Evolutionary conservation across 495 filamentous ascomycete genomes (phyloP), one percentile per base, ranked within the genome.

Genomic region (Penicillium chermesinum): DNA sequence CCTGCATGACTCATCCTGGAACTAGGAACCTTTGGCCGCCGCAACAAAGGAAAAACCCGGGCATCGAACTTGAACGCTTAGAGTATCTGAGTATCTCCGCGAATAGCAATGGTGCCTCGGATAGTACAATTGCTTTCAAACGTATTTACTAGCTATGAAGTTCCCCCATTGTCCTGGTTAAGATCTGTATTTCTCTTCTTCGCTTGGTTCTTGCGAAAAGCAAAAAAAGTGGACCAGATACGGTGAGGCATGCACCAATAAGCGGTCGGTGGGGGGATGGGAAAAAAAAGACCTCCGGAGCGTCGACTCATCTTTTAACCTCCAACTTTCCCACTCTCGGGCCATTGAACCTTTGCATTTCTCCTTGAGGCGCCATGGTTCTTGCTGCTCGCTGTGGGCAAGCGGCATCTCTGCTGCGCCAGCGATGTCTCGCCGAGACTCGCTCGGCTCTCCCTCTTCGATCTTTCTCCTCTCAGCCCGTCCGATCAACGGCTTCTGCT

Each of bases 321-420:
- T 36, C 25, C 47, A 37, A 40, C 17, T 25, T 49, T 50, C 52
- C 49, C 52, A 52, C 30, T 41, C 47, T 50, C 52, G 42, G 49
- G 54, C 60, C 52, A 63, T 61, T 61, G 58, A 61, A 56, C 54
- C 45, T 35, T 21, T 47, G 21, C 21, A 40, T 27, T 43, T 45
- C 27, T 47, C 32, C 34, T 34, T 51, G 46, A 57, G 54, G 67
- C 68, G 66, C 69, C 62, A 75, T 75, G 72, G 72, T 69, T 72
- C 67, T 73, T 61, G 66, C 70, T 57, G 68, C 72, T 70, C 72
- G 72, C 63, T 71, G 69, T 62, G 72, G 70, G 58, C 72, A 73
- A 62, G 71, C 71, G 42, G 61, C 71, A 44, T 62, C 69, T 44
- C 58, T 74, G 50, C 55, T 74, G 60, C 69, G 69, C 59, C 71